Conservation (phyloP, 768 basidiomycete genomes). For the Candolleomyces eurysporus region DNA sequence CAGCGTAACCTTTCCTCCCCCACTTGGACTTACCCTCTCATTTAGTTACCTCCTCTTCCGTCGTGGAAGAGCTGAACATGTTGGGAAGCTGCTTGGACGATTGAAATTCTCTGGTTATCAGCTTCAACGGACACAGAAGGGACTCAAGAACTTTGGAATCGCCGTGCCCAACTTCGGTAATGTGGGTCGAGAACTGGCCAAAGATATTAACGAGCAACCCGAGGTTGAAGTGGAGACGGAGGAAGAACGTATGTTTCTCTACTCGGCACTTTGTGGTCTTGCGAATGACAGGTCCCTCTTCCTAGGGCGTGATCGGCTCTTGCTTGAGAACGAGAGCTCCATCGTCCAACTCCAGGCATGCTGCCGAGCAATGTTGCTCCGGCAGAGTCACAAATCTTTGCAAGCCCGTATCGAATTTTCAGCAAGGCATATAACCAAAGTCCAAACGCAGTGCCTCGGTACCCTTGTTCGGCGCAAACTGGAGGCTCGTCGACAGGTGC, state of each 20-base stretch:
- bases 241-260: slow-evolving; percentile 71
- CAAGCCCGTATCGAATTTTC: slow-evolving; percentile 59
- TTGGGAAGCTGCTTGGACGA: slow-evolving; percentile 93
- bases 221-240: slow-evolving; percentile 77
- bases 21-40: slow-evolving; percentile 4
- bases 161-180: slow-evolving; percentile 91
- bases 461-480: slow-evolving; percentile 51
- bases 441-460: slow-evolving; percentile 69
- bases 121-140: slow-evolving; percentile 86
- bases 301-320: slow-evolving; percentile 77
- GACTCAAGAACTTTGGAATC: slow-evolving; percentile 84
- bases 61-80: slow-evolving; percentile 86
- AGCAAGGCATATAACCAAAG: slow-evolving; percentile 61
- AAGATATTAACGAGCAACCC: slow-evolving; percentile 87
- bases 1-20: background rate
- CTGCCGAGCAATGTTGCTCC: slow-evolving; percentile 67
- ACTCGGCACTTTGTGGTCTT: background rate
- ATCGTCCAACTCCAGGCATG: slow-evolving; percentile 69
- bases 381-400: slow-evolving; percentile 55
- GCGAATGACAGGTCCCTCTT: background rate
- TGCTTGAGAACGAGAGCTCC: slow-evolving; percentile 73
- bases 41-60: slow-evolving; percentile 89
- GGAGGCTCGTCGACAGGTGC: slow-evolving; percentile 38
- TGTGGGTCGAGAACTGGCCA: slow-evolving; percentile 79
- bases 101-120: slow-evolving; percentile 97